phyloP scores from a whole-genome alignment of 441 rosid species.

The Theobroma grandiflorum region DNA sequence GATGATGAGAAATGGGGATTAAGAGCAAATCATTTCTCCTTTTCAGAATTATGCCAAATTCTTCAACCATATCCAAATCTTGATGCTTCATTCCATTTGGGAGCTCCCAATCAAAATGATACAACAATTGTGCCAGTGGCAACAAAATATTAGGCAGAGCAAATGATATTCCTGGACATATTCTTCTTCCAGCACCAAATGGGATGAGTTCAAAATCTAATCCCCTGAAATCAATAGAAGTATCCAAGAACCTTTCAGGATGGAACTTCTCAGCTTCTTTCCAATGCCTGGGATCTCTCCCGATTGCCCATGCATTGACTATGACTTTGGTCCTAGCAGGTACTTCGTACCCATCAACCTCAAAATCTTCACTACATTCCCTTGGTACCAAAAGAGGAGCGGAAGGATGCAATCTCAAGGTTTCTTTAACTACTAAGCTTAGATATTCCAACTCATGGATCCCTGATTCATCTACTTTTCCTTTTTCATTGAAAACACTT shows the following conservation, averaged over 20 bases:
- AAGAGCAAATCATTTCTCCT: slow-evolving; percentile 34
- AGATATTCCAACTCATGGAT: slow-evolving; percentile 32
- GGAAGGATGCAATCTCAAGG: slow-evolving; percentile 43
- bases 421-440: slow-evolving; percentile 34
- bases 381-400: slow-evolving; percentile 40
- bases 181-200: slow-evolving; percentile 7
- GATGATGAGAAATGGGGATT: slow-evolving; percentile 1
- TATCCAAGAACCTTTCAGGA: slow-evolving; percentile 44
- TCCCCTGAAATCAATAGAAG: slow-evolving; percentile 32
- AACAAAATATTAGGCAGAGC: background rate
- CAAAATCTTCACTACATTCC: slow-evolving; percentile 31
- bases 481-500: background rate
- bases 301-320: slow-evolving; percentile 35
- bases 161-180: slow-evolving; percentile 15
- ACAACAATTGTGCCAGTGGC: background rate
- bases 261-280: slow-evolving; percentile 34
- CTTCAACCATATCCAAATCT: background rate
- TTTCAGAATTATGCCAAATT: slow-evolving; percentile 18
- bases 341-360: slow-evolving; percentile 34
- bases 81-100: background rate
- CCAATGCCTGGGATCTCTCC: slow-evolving; percentile 39
- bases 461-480: slow-evolving; percentile 16
- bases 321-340: slow-evolving; percentile 34
- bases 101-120: slow-evolving; percentile 10
- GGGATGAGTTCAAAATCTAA: slow-evolving; percentile 18